A percentile compares a stretch with the other conserved stretches of the same genome.
These are phyloP conservation scores for Lantana camara DNA, from an alignment of 257 asterid genomes.

Conservation along the genomic window DNA sequence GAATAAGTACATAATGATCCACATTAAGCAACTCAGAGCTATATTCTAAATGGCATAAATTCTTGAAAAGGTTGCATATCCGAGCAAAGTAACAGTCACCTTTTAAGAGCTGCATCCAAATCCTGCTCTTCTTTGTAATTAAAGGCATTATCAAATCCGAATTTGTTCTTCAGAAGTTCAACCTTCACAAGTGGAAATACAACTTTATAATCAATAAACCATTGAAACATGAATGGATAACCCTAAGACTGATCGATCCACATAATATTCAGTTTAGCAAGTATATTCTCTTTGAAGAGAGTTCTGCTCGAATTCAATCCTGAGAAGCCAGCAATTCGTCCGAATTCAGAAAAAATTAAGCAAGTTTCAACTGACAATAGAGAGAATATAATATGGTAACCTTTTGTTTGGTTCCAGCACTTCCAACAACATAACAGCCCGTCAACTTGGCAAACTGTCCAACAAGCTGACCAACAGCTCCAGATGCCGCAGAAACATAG, in stretches of 20 bases:
- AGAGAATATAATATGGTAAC: conserved; percentile 23
- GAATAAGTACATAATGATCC: too few species aligned
- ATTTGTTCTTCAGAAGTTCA: conserved; percentile 39
- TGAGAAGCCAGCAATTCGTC: too few species aligned
- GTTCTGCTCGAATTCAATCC: too few species aligned
- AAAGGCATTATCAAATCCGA: conserved; percentile 43
- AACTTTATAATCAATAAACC: background rate
- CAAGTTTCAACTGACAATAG: too few species aligned
- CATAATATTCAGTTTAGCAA: too few species aligned
- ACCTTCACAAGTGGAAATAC: conserved; percentile 18
- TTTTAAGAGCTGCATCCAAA: conserved; percentile 35
- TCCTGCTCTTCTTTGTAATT: conserved; percentile 44
- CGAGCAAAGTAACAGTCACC: conserved; percentile 3
- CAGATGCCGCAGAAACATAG: conserved; percentile 43
- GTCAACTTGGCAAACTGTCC: conserved; percentile 46
- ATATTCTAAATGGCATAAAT: too few species aligned
- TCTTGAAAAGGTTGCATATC: too few species aligned
- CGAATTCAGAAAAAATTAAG: too few species aligned
- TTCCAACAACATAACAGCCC: conserved; percentile 57
- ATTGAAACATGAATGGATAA: background rate
- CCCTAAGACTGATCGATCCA: too few species aligned
- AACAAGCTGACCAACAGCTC: conserved; percentile 47
- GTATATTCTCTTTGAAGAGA: too few species aligned
- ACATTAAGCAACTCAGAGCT: too few species aligned
- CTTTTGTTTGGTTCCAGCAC: conserved; percentile 54